Evolutionary conservation across 805 yeast species (phyloP).

Genomic region (Ascoidea rubescens): DNA sequence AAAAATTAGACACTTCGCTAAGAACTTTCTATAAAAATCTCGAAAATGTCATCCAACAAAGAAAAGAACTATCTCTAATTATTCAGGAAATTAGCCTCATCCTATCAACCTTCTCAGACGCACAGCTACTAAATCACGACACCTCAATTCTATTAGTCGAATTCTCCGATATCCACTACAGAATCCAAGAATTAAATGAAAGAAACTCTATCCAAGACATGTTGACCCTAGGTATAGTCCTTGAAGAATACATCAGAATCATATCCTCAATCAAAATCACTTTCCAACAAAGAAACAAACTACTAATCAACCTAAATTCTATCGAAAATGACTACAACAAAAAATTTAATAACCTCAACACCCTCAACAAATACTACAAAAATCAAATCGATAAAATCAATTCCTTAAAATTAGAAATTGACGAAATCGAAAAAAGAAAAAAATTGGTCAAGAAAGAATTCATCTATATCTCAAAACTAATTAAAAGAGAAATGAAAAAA

Average conservation of each 20-base stretch:
- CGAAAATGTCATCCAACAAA: constrained; percentile 60
- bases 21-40: constrained; percentile 54
- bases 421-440: constrained; percentile 37
- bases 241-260: constrained; percentile 76
- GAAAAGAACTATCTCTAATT: constrained; percentile 57
- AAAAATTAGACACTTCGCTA: constrained; percentile 59
- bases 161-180: constrained; percentile 59
- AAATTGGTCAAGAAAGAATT: constrained; percentile 42
- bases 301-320: constrained; percentile 27
- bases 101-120: constrained; percentile 51
- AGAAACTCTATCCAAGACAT: constrained; percentile 76
- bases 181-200: constrained; percentile 60
- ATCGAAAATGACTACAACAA: constrained; percentile 34
- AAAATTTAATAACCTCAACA: constrained; percentile 31
- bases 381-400: constrained; percentile 51
- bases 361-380: constrained; percentile 26
- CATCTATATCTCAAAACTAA: constrained; percentile 47
- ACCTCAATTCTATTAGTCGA: constrained; percentile 48
- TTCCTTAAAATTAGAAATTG: constrained; percentile 43
- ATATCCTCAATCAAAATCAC: constrained; percentile 63
- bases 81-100: constrained; percentile 51
- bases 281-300: constrained; percentile 60
- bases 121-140: constrained; percentile 47
- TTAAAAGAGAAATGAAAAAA: constrained; percentile 47
- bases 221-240: constrained; percentile 69